Conservation (phyloP, 2,329 filamentous ascomycete species). For the Neonectria ditissima region DNA sequence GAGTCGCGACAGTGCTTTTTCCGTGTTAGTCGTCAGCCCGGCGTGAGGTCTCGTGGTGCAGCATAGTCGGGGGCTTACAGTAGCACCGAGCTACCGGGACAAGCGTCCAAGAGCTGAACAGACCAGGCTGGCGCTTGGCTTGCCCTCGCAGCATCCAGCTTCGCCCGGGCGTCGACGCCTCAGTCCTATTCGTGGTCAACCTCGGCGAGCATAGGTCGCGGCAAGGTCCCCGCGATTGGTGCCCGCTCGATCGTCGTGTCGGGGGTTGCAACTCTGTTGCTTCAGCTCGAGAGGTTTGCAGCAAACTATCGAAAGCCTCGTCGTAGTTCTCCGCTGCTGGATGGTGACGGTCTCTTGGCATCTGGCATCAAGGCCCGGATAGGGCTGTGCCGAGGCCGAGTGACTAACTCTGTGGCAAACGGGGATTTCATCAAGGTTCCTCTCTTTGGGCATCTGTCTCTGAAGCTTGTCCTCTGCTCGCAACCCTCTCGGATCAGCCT, state of each 20-base stretch:
- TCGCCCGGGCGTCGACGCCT: background rate
- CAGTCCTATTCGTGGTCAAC: slow-evolving; percentile 17
- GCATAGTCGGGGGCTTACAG: background rate
- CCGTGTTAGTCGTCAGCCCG: background rate
- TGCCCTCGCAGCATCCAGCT: background rate
- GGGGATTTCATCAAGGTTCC: slow-evolving; percentile 25
- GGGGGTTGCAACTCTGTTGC: slow-evolving; percentile 2
- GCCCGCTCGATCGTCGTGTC: slow-evolving; percentile 33
- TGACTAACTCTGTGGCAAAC: slow-evolving; percentile 12
- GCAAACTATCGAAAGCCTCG: slow-evolving; percentile 33
- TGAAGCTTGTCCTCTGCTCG: slow-evolving; percentile 22
- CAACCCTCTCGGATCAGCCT: background rate
- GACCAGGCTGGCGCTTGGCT: background rate
- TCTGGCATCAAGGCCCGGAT: slow-evolving; percentile 25
- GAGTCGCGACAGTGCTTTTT: background rate
- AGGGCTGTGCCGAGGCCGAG: slow-evolving; percentile 27
- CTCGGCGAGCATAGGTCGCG: slow-evolving; percentile 22
- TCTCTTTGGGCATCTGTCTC: slow-evolving; percentile 17
- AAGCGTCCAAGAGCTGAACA: background rate
- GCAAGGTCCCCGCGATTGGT: slow-evolving; percentile 34
- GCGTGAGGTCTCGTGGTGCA: background rate
- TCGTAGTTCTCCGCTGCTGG: background rate
- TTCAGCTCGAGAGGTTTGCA: slow-evolving; percentile 17
- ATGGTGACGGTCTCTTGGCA: slow-evolving; percentile 14
- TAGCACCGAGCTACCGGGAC: background rate